phyloP scores from a whole-genome alignment of 169 alveolate genomes.

The Plasmodium vivax region DNA sequence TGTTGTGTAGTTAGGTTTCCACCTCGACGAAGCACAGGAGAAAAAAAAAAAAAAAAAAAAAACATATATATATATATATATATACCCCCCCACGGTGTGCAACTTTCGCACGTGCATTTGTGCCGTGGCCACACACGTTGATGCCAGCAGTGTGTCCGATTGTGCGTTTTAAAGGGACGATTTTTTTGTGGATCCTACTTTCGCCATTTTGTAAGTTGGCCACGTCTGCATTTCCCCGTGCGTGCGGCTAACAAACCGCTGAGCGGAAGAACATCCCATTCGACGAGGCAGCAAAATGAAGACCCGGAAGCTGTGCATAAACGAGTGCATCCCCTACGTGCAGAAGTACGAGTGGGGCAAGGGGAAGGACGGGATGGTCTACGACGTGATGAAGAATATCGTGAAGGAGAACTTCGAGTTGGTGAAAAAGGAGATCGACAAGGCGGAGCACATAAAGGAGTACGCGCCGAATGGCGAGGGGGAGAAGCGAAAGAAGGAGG shows the following conservation, averaged over 20 bases:
- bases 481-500: neutral
- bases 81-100: neutral
- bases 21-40: neutral
- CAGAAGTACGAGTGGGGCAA: constrained; percentile 64
- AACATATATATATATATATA: neutral
- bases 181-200: neutral
- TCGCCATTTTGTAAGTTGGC: neutral
- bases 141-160: neutral
- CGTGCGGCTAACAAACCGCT: neutral
- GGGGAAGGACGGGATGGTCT: constrained; percentile 63
- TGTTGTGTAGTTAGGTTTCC: neutral
- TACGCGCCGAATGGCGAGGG: neutral
- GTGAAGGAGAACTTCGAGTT: constrained; percentile 30
- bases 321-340: constrained; percentile 59
- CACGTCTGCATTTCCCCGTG: too few relatives aligned
- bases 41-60: neutral
- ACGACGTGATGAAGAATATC: constrained; percentile 50
- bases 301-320: constrained; percentile 43
- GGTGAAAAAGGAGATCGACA: constrained; percentile 34
- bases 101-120: neutral
- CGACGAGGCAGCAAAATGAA: constrained; percentile 1
- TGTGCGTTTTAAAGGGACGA: neutral
- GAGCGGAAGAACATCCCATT: neutral
- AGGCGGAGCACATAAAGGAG: constrained; percentile 23
- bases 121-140: neutral